Conservation (phyloP, 306 rosid species). For the Prosopis cineraria region DNA sequence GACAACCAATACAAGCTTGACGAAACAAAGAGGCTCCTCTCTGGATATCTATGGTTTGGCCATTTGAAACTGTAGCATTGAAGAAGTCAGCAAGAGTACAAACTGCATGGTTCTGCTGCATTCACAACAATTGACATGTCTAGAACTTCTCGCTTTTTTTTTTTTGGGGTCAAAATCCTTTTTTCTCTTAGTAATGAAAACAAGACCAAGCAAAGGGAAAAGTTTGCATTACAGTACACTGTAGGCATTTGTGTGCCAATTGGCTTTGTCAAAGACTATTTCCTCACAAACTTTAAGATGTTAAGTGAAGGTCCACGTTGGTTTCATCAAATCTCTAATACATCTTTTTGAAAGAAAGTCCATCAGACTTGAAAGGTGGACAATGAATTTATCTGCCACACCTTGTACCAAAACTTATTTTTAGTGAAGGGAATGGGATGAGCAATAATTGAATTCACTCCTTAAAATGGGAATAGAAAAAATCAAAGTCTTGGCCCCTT, state of each 20-base stretch:
- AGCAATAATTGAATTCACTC: not conserved
- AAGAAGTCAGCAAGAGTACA: constrained; percentile 14
- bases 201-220: not conserved
- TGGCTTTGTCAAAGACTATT: not conserved
- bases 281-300: not conserved
- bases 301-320: not conserved
- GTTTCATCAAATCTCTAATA: not conserved
- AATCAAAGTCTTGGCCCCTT: not conserved
- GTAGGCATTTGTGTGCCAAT: constrained; percentile 15
- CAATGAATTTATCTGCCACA: not conserved
- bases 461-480: not conserved
- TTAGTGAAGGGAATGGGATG: not conserved
- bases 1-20: constrained; percentile 89
- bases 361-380: not conserved
- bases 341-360: not conserved
- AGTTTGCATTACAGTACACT: not conserved
- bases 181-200: not conserved
- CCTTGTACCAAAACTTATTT: not conserved
- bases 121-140: constrained; percentile 13
- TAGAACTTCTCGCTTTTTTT: not conserved
- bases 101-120: not conserved
- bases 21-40: constrained; percentile 72
- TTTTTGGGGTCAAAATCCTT: not conserved
- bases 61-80: constrained; percentile 53
- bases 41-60: constrained; percentile 67